These are phyloP conservation scores for Priceomyces medius DNA, from an alignment of 805 yeast genomes.

Conservation along the genomic window DNA sequence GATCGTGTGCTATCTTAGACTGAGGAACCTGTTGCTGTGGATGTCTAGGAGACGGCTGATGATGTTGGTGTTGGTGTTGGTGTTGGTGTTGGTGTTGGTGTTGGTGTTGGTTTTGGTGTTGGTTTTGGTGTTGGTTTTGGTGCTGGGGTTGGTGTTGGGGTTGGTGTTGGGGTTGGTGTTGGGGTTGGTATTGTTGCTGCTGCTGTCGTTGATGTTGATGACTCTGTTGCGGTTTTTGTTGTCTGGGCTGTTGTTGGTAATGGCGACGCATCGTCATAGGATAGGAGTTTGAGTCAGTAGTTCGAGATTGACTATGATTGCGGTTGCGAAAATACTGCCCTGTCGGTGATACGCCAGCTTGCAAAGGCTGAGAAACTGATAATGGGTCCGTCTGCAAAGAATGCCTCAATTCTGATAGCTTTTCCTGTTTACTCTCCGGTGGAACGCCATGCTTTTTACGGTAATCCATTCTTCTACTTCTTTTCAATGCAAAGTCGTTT, in stretches of 20 bases:
- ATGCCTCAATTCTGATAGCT: conserved; percentile 20
- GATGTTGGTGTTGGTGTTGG: background rate
- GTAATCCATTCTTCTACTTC: conserved; percentile 42
- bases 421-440: conserved; percentile 23
- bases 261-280: background rate
- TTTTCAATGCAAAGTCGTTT: conserved; percentile 29
- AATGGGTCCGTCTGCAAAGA: conserved; percentile 11
- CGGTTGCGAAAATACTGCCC: background rate
- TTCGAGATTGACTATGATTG: background rate
- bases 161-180: background rate
- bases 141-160: background rate
- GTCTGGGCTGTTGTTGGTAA: background rate
- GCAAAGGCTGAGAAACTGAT: conserved; percentile 6
- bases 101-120: background rate
- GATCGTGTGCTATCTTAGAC: background rate
- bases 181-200: background rate
- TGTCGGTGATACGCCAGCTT: background rate
- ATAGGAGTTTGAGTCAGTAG: background rate
- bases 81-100: conserved; percentile 1
- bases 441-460: conserved; percentile 22
- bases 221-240: background rate
- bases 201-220: conserved; percentile 1
- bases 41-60: no score
- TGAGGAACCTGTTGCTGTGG: background rate
- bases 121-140: background rate